phyloP scores from a whole-genome alignment of 371 early-diverging fungal genomes.

The Lichtheimia hyalospora region DNA sequence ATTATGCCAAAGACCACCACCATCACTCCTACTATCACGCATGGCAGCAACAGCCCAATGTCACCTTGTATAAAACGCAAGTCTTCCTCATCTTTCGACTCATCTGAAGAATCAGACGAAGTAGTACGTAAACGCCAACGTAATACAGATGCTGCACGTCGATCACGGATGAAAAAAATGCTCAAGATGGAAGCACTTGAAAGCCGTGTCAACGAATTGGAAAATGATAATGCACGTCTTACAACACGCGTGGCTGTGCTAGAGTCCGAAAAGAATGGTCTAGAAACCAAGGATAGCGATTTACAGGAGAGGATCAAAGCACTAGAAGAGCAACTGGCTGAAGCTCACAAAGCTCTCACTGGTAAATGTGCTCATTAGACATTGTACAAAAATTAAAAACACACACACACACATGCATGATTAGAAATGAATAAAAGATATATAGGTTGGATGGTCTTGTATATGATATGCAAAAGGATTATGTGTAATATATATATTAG shows the following conservation, averaged over 20 bases:
- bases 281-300: conserved; percentile 64
- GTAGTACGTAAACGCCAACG: conserved; percentile 77
- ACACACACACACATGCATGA: too few relatives aligned
- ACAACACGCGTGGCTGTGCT: conserved; percentile 69
- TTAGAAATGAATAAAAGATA: too few relatives aligned
- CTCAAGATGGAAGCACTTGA: conserved; percentile 84
- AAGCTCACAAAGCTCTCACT: conserved; percentile 63
- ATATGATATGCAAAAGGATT: too few relatives aligned
- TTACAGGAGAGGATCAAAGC: conserved; percentile 64
- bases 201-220: conserved; percentile 73
- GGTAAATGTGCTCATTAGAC: conserved; percentile 16
- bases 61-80: conserved; percentile 7
- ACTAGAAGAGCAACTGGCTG: conserved; percentile 71
- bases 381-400: not conserved
- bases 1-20: conserved; percentile 15
- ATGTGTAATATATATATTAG: too few relatives aligned
- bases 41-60: not conserved
- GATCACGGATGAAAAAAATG: conserved; percentile 88
- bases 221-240: conserved; percentile 71
- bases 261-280: conserved; percentile 67
- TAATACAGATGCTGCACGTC: conserved; percentile 96
- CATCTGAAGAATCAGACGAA: conserved; percentile 54
- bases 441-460: too few relatives aligned
- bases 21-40: conserved; percentile 1
- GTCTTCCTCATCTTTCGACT: not conserved